Conservation (phyloP, 2,329 filamentous ascomycete genomes). For the Nakataea oryzae region DNA sequence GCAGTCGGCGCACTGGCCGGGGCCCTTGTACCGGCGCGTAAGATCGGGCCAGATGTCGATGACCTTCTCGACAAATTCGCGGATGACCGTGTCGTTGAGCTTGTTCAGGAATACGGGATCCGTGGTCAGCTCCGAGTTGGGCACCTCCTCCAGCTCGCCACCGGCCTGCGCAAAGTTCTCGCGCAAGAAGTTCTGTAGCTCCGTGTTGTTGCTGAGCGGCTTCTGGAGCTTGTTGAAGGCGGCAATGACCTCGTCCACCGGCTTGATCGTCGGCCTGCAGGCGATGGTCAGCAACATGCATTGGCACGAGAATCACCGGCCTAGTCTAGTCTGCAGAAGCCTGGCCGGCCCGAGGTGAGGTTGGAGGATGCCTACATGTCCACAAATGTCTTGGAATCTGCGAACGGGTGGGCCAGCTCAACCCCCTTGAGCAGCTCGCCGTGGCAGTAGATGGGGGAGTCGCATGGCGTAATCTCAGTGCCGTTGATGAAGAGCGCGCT, state of each 20-base stretch:
- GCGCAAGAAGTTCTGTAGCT: slow-evolving; percentile 50
- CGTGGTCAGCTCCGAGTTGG: slow-evolving; percentile 37
- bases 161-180: slow-evolving; percentile 54
- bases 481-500: slow-evolving; percentile 48
- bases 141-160: slow-evolving; percentile 47
- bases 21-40: slow-evolving; percentile 46
- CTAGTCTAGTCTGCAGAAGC: background rate
- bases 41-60: slow-evolving; percentile 62
- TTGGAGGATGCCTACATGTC: slow-evolving; percentile 42
- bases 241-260: slow-evolving; percentile 48
- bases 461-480: slow-evolving; percentile 51
- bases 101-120: slow-evolving; percentile 47
- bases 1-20: slow-evolving; percentile 45
- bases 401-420: slow-evolving; percentile 52
- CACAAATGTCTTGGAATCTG: slow-evolving; percentile 62
- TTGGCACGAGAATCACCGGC: background rate
- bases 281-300: background rate
- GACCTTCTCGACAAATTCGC: slow-evolving; percentile 51
- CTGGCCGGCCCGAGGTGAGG: background rate
- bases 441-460: slow-evolving; percentile 58
- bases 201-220: slow-evolving; percentile 53
- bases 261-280: slow-evolving; percentile 45
- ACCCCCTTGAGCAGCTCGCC: slow-evolving; percentile 53
- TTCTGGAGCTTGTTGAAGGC: slow-evolving; percentile 49
- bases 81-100: slow-evolving; percentile 46